Percentiles rank a stretch among this genome's conserved stretches.
These are phyloP conservation scores for Takashimella koratensis DNA, from an alignment of 1,284 basidiomycete species.

Conservation along the genomic window DNA sequence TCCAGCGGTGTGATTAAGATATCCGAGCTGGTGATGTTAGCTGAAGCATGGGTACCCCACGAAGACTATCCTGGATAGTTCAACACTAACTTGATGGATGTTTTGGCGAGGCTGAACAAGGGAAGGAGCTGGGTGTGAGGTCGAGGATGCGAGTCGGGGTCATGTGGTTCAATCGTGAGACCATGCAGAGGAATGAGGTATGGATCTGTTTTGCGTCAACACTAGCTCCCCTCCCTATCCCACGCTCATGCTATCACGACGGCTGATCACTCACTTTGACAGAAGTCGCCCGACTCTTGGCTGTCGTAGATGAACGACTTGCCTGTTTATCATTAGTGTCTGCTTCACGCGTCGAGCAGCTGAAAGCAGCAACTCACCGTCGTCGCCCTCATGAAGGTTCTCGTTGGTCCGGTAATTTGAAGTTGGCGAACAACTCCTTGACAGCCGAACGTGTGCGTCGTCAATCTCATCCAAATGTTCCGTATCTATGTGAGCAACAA, in stretches of 20 bases:
- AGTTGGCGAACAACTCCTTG: slow-evolving; percentile 40
- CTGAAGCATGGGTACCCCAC: background rate
- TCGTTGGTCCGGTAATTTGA: slow-evolving; percentile 32
- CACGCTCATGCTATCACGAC: too few species aligned
- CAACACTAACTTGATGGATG: slow-evolving; percentile 41
- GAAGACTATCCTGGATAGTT: background rate
- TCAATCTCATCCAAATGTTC: slow-evolving; percentile 41
- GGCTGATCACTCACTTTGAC: slow-evolving; percentile 37
- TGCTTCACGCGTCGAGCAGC: too few species aligned
- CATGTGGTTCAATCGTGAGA: slow-evolving; percentile 44
- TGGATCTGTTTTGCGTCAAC: slow-evolving; percentile 29
- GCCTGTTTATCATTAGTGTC: too few species aligned
- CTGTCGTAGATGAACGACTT: slow-evolving; percentile 44
- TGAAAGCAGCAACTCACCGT: background rate
- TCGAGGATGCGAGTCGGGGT: slow-evolving; percentile 37
- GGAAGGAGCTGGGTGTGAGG: slow-evolving; percentile 46
- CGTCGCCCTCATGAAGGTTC: slow-evolving; percentile 15
- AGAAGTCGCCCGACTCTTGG: slow-evolving; percentile 41
- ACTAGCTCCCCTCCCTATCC: background rate
- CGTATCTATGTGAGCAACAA: slow-evolving; percentile 20
- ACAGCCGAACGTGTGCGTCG: slow-evolving; percentile 30
- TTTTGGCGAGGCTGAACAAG: slow-evolving; percentile 48
- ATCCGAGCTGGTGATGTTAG: slow-evolving; percentile 41
- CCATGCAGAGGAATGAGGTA: slow-evolving; percentile 46
- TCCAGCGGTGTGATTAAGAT: slow-evolving; percentile 53